These are phyloP conservation scores for Phenoliferia sp. DNA, from an alignment of 1,284 basidiomycete genomes.

Conservation along the genomic window DNA sequence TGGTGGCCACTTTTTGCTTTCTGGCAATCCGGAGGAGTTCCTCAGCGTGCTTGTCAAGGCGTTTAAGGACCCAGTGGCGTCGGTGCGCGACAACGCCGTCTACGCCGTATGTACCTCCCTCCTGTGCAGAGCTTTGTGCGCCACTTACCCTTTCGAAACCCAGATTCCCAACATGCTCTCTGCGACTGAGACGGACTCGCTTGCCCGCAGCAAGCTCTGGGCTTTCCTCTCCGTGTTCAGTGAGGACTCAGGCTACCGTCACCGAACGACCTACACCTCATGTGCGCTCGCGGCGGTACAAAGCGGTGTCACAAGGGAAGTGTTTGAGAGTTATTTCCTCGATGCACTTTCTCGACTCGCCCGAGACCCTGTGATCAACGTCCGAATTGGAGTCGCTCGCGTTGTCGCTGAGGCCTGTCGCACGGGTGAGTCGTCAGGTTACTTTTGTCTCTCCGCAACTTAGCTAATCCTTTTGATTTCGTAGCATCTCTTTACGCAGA, in stretches of 20 bases:
- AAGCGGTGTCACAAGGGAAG: slow-evolving; percentile 38
- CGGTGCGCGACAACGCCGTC: slow-evolving; percentile 75
- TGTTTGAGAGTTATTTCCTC: slow-evolving; percentile 59
- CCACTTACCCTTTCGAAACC: slow-evolving; percentile 13
- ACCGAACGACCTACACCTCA: slow-evolving; percentile 15
- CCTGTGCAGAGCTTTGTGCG: slow-evolving; percentile 10
- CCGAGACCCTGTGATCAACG: slow-evolving; percentile 71
- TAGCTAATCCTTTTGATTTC: too few relatives aligned
- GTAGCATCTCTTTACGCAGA: slow-evolving; percentile 36
- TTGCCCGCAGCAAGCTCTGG: slow-evolving; percentile 11
- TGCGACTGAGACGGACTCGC: slow-evolving; percentile 29
- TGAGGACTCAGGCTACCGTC: slow-evolving; percentile 17
- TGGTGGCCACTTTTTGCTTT: slow-evolving; percentile 38
- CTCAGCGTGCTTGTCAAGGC: slow-evolving; percentile 57
- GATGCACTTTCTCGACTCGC: slow-evolving; percentile 56
- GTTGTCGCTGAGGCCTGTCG: slow-evolving; percentile 56
- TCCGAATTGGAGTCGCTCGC: slow-evolving; percentile 77
- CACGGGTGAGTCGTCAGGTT: slow-evolving; percentile 36
- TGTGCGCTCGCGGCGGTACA: slow-evolving; percentile 38
- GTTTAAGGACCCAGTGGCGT: slow-evolving; percentile 72
- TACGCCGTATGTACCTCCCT: slow-evolving; percentile 52
- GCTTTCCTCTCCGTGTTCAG: slow-evolving; percentile 20
- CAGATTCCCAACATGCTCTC: slow-evolving; percentile 56
- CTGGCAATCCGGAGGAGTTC: slow-evolving; percentile 42
- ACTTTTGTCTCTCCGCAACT: too few relatives aligned